phyloP scores from a whole-genome alignment of 805 yeast species.

The Kuraishia piskuri region DNA sequence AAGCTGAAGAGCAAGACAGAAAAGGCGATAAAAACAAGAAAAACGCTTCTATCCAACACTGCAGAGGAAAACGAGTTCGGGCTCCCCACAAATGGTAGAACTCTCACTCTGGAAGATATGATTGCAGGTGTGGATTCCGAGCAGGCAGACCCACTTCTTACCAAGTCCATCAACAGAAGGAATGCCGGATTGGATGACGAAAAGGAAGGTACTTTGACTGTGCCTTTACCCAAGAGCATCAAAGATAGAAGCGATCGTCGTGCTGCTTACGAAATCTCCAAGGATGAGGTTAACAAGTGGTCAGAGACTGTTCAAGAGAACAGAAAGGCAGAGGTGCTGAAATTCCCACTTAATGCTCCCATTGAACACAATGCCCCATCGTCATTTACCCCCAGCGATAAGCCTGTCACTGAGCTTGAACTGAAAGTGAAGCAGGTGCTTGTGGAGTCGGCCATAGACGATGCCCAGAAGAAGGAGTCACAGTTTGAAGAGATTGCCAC shows the following conservation, averaged over 20 bases:
- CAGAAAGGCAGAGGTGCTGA: conserved; percentile 76
- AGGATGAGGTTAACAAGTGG: conserved; percentile 85
- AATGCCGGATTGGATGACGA: conserved; percentile 15
- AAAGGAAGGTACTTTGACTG: conserved; percentile 43
- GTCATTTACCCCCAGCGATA: conserved; percentile 41
- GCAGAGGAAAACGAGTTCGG: conserved; percentile 62
- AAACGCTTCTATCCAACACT: conserved; percentile 39
- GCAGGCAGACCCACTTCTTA: conserved; percentile 37
- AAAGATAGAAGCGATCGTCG: conserved; percentile 78
- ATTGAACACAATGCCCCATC: conserved; percentile 39
- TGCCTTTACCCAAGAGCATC: conserved; percentile 81
- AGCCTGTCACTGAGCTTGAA: conserved; percentile 56
- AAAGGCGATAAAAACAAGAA: conserved; percentile 29
- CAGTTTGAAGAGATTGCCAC: conserved; percentile 81
- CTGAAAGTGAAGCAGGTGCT: conserved; percentile 52
- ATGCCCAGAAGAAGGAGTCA: conserved; percentile 61
- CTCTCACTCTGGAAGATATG: conserved; percentile 67
- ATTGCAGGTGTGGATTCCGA: conserved; percentile 52
- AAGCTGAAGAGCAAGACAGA: conserved; percentile 26
- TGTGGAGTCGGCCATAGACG: conserved; percentile 55
- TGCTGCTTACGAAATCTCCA: conserved; percentile 87
- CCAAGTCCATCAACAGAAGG: conserved; percentile 17
- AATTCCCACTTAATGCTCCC: conserved; percentile 54
- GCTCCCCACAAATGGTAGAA: conserved; percentile 52
- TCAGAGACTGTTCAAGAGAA: conserved; percentile 70